phyloP scores from a whole-genome alignment of 108 stramenopile genomes.

The Phaeodactylum tricornutum region DNA sequence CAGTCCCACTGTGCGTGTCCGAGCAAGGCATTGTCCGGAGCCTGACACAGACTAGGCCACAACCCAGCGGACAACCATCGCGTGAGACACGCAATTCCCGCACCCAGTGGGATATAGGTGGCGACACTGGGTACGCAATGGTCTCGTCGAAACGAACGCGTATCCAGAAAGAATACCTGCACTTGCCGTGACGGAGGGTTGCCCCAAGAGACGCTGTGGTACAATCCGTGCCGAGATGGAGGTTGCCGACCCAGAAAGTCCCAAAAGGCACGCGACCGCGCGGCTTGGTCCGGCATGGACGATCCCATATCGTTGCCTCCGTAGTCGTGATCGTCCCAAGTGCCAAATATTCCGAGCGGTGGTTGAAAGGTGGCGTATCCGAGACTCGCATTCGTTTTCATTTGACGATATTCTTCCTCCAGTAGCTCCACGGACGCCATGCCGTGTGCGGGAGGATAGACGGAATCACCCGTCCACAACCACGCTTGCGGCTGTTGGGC shows the following conservation, averaged over 20 bases:
- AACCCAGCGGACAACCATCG: conserved; percentile 67
- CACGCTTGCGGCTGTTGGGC: conserved; percentile 37
- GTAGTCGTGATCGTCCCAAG: conserved; percentile 91
- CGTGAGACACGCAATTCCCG: conserved; percentile 54
- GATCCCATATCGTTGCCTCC: conserved; percentile 81
- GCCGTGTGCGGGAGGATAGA: conserved; percentile 56
- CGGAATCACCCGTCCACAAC: conserved; percentile 78
- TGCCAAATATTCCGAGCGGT: conserved; percentile 34
- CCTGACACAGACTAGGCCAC: conserved; percentile 15
- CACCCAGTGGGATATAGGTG: conserved; percentile 32
- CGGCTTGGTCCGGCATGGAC: conserved; percentile 35
- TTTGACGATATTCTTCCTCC: conserved; percentile 37
- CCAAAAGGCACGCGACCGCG: conserved; percentile 45
- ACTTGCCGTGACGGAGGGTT: conserved; percentile 19
- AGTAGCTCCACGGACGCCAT: conserved; percentile 33
- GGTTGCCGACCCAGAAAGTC: conserved; percentile 51
- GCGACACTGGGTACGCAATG: conserved; percentile 71
- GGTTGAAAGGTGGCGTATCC: conserved; percentile 26
- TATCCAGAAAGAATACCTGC: conserved; percentile 72
- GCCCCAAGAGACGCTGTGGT: conserved; percentile 11
- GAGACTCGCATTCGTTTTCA: conserved; percentile 50
- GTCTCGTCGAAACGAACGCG: conserved; percentile 58
- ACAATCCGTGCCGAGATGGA: conserved; percentile 36
- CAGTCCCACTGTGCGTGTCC: conserved; percentile 82
- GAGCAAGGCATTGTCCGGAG: conserved; percentile 26